Evolutionary conservation across 1,139 yeast species (phyloP), one percentile per base, ranked within the genome.

Genomic region (Yamadazyma dushanensis): DNA sequence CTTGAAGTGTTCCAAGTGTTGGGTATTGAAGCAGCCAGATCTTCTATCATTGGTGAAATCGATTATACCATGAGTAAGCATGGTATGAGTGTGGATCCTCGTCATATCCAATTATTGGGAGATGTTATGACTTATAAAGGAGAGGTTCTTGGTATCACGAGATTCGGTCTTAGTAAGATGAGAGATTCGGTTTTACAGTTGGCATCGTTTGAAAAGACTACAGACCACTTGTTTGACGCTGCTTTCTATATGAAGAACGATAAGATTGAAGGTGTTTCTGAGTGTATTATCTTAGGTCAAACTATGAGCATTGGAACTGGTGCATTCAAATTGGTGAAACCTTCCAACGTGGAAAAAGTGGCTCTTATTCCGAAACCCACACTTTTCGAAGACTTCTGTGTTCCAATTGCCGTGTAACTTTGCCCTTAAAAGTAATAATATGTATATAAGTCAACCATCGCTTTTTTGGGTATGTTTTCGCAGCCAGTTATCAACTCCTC

Each of bases 51-150:
- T 56, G 82, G 82, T 46, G 98, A 94, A 69, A 92, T 94, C 59
- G 96, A 88, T 59, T 89, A 90, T 56, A 94, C 98, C 38, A 94
- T 94, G 99, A 83, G 95, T 61, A 88, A 89, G 62, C 98, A 94
- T 72, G 98, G 98, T 63, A 94, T 94, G 98, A 87, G 95, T 60
- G 97, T 94, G 39, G 99, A 94, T 71, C 98, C 98, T 45, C 95
- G 99, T 72, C 99, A 94, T 65, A 89, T 94, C 59, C 98, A 92
- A 66, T 70, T 94, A 35, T 69, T 94, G 45, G 98, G 98, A 45
- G 99, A 94, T 60, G 98, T 94, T 39, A 94, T 94, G 99, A 88
- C 97, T 0, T 94, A 88, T 61, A 94, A 92, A 66, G 99, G 99
- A 41, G 98, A 94, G 58, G 96, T 94, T 6, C 73, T 94, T 51